Base-by-base conservation (phyloP, 1,284 basidiomycete genomes). In the Cerrena zonata region DNA sequence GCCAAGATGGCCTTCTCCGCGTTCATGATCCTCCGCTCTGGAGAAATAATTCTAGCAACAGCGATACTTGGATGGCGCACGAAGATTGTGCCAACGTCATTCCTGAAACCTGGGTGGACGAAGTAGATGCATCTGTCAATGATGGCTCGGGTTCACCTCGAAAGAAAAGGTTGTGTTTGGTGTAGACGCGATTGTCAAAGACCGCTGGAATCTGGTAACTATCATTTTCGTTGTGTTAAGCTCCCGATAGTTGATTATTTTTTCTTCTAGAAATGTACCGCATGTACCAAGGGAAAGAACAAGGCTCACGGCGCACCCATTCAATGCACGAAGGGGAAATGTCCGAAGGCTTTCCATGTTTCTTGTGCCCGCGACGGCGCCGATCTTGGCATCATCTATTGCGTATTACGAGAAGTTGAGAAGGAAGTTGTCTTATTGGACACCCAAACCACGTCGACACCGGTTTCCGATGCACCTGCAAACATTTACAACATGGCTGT, bases 321-420 rank as follows among this genome's bases (percentile, higher is more conserved):
- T 25, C 94, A 97, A 62, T 97, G 94, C 65, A 91, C 91, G 10
- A 91, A 91, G 65, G 91, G 91, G 52, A 94, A 91, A 69, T 96
- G 95, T 63, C 78, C 89, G 1, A 91, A 90, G 60, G 91, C 95
- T 0, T 96, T 91, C 69, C 95, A 99, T 64, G 86, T 96, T 24
- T 89, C 86, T 2, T 99, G 95, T 66, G 95, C 95, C 0, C 72
- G 74, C 24, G 78, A 82, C 22, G 80, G 79, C 0, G 67, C 68
- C 4, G 72, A 66, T 3, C 59, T 63, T 5, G 77, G 82, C 11
- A 76, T 90, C 41, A 70, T 80, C 13, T 90, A 86, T 61, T 69
- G 68, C 2, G 73, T 86, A 21, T 53, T 86, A 12, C 73, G 77
- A 45, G 82, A 89, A 54, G 79, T 89, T 0, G 86, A 89, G 65